Percentiles rank a stretch among this genome's conserved stretches.
Conservation (phyloP, 352 stramenopile genomes). For the Pythium rhizo-oryzae region DNA sequence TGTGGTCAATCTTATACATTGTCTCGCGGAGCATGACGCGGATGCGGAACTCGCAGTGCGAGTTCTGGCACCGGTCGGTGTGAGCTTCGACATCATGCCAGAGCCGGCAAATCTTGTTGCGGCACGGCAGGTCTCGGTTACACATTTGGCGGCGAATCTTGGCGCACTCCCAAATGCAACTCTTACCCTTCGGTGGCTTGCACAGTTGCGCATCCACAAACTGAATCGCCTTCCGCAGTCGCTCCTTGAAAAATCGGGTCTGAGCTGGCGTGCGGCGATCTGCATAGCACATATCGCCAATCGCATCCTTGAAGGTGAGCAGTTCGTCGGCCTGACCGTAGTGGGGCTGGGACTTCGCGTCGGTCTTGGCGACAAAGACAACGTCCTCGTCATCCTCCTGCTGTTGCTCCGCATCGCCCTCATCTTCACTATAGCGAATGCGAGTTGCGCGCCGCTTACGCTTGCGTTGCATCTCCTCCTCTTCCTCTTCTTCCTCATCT, state of each 20-base stretch:
- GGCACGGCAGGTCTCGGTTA: constrained; percentile 59
- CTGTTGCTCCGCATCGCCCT: constrained; percentile 12
- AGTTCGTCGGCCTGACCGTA: constrained; percentile 55
- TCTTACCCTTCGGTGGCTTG: constrained; percentile 47
- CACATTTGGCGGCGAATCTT: constrained; percentile 75
- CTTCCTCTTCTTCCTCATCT: constrained; percentile 39
- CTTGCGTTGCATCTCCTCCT: constrained; percentile 25
- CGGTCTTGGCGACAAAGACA: neutral
- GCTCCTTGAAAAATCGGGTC: constrained; percentile 75
- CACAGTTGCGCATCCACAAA: constrained; percentile 74
- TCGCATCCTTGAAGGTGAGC: constrained; percentile 65
- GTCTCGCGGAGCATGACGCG: constrained; percentile 72
- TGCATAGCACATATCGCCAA: constrained; percentile 68
- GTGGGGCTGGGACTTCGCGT: constrained; percentile 30
- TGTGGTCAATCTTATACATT: constrained; percentile 77
- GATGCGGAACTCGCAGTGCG: constrained; percentile 70
- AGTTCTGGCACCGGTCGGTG: constrained; percentile 64
- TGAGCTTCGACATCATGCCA: constrained; percentile 79
- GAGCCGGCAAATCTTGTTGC: constrained; percentile 70
- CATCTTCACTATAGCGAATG: constrained; percentile 25
- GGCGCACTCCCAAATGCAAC: constrained; percentile 52
- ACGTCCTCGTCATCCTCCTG: constrained; percentile 30
- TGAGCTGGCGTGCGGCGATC: constrained; percentile 51
- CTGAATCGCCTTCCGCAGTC: constrained; percentile 62
- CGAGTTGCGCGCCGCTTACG: constrained; percentile 18